Percentiles rank a stretch among this genome's conserved stretches.
phyloP scores from a whole-genome alignment of 2,329 filamentous ascomycete species.

The Colletotrichum cordylinicola region DNA sequence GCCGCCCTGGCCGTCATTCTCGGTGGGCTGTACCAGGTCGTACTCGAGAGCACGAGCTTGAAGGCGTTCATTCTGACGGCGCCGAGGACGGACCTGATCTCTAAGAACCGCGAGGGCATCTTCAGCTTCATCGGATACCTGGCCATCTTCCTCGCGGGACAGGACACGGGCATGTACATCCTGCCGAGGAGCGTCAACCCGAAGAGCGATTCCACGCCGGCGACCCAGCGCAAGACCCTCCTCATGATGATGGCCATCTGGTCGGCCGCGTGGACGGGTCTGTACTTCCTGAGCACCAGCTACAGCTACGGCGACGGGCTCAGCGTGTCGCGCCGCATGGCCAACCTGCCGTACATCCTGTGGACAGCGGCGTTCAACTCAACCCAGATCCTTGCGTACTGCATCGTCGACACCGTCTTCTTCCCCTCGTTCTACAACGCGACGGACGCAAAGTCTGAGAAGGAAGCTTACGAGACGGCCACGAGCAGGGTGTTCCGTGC shows the following conservation, averaged over 20 bases:
- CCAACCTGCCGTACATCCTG: slow-evolving; percentile 91
- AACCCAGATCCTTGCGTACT: slow-evolving; percentile 81
- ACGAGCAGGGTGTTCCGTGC: slow-evolving; percentile 84
- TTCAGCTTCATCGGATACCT: slow-evolving; percentile 95
- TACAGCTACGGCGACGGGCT: slow-evolving; percentile 75
- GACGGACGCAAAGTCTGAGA: slow-evolving; percentile 60
- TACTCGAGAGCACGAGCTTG: slow-evolving; percentile 77
- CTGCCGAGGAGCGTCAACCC: slow-evolving; percentile 65
- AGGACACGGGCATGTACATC: slow-evolving; percentile 80
- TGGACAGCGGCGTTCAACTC: slow-evolving; percentile 95
- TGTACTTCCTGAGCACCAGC: slow-evolving; percentile 74
- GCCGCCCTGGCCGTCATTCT: slow-evolving; percentile 76
- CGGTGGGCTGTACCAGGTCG: slow-evolving; percentile 73
- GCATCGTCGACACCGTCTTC: slow-evolving; percentile 76
- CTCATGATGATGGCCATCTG: slow-evolving; percentile 69
- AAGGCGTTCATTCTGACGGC: slow-evolving; percentile 85
- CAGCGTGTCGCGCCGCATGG: slow-evolving; percentile 83
- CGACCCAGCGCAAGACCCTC: slow-evolving; percentile 60
- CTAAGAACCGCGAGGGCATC: slow-evolving; percentile 93
- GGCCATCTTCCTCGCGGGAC: slow-evolving; percentile 90
- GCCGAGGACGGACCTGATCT: slow-evolving; percentile 78
- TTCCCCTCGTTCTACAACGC: slow-evolving; percentile 76
- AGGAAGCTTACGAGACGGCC: slow-evolving; percentile 67
- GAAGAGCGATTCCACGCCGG: slow-evolving; percentile 45
- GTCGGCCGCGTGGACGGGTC: slow-evolving; percentile 69